phyloP scores from a whole-genome alignment of 176 grass and related monocot species.

The Bothriochloa decipiens region DNA sequence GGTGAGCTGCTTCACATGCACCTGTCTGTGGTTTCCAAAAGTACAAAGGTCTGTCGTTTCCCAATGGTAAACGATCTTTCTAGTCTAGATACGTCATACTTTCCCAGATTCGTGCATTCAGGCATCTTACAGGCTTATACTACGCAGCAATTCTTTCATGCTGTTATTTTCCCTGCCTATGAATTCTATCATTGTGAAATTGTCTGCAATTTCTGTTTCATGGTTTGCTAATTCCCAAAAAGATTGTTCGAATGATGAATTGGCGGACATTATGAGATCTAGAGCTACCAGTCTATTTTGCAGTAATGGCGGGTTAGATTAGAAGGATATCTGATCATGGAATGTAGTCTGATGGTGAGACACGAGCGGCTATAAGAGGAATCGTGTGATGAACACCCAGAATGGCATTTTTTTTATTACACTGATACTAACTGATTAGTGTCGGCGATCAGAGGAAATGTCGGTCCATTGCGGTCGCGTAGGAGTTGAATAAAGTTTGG shows the following conservation, averaged over 20 bases:
- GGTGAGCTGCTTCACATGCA: conserved; percentile 53
- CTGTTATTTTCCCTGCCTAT: neutral
- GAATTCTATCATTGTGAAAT: neutral
- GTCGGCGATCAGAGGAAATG: conserved; percentile 24
- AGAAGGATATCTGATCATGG: neutral
- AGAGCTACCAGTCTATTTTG: neutral
- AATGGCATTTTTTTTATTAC: conserved; percentile 7
- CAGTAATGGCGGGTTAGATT: neutral
- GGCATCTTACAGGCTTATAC: neutral
- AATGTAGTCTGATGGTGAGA: conserved; percentile 6
- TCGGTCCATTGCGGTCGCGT: conserved; percentile 37
- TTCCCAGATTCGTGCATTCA: conserved; percentile 1
- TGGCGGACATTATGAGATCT: neutral
- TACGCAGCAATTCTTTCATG: neutral
- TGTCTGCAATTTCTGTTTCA: neutral
- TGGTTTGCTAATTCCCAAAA: neutral
- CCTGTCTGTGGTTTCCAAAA: neutral
- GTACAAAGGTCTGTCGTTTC: neutral
- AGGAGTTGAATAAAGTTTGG: conserved; percentile 50
- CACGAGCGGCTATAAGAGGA: neutral
- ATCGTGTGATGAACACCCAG: neutral
- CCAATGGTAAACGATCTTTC: conserved; percentile 17
- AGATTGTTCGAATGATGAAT: neutral
- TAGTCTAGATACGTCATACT: neutral
- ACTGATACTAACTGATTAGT: conserved; percentile 14